Evolutionary conservation across 306 rosid species (phyloP).

Genomic region (Sicyos baderoa): DNA sequence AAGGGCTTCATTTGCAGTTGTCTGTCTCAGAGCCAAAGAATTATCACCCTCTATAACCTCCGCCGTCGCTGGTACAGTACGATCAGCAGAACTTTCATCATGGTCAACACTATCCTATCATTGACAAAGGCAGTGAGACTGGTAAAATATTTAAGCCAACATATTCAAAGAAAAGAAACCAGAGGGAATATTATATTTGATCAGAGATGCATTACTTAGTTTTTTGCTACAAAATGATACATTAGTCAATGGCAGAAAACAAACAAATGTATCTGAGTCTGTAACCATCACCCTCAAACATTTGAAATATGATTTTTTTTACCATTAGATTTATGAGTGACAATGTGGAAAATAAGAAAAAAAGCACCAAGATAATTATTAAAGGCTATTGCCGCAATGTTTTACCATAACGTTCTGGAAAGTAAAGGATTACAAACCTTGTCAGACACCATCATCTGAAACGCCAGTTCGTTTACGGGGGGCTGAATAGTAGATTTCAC

Average conservation of each 20-base stretch:
- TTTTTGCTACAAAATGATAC: too few species aligned
- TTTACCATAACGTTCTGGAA: background rate
- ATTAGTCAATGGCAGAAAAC: background rate
- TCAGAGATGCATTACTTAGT: conserved; percentile 1
- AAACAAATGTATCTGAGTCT: background rate
- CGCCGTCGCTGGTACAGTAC: conserved; percentile 26
- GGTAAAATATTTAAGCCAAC: background rate
- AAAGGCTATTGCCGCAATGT: background rate
- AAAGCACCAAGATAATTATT: background rate
- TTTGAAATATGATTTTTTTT: background rate
- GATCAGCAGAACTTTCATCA: conserved; percentile 42
- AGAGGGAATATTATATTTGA: background rate
- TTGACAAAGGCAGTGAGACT: conserved; percentile 1
- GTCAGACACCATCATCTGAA: conserved; percentile 75
- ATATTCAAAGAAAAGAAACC: background rate
- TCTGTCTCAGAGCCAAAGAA: conserved; percentile 26
- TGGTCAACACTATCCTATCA: conserved; percentile 40
- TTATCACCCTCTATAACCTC: conserved; percentile 32
- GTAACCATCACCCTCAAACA: background rate
- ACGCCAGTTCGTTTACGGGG: conserved; percentile 45
- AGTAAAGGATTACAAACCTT: conserved; percentile 45
- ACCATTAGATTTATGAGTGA: conserved; percentile 4
- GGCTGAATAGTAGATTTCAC: conserved; percentile 21
- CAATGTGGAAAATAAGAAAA: background rate
- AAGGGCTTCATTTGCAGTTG: conserved; percentile 24